Percentiles rank a stretch among this genome's conserved stretches.
Conservation (phyloP, 1,139 yeast species). For the Diutina rugosa region DNA sequence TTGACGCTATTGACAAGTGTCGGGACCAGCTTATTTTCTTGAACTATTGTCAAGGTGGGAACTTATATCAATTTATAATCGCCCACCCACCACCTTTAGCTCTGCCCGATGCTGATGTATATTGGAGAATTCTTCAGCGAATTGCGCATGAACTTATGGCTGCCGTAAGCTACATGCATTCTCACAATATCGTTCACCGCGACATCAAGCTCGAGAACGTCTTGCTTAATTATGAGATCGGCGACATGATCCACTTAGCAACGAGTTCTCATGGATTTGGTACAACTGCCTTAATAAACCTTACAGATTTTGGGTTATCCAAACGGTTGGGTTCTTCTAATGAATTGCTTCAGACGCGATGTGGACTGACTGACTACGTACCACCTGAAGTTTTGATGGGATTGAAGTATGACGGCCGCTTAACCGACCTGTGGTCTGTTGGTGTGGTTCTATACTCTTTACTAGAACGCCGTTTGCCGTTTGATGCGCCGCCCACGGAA, state of each 20-base stretch:
- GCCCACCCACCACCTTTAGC: slow-evolving; percentile 12
- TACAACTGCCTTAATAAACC: slow-evolving; percentile 14
- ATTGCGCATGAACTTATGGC: slow-evolving; percentile 55
- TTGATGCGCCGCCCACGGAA: slow-evolving; percentile 50
- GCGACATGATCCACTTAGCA: not conserved
- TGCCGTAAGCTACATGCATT: slow-evolving; percentile 68
- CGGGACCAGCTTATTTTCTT: slow-evolving; percentile 42
- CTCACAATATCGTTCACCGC: slow-evolving; percentile 59
- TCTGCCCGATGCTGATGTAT: slow-evolving; percentile 15
- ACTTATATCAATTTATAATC: slow-evolving; percentile 52
- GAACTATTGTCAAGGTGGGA: slow-evolving; percentile 78
- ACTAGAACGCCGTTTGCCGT: slow-evolving; percentile 77
- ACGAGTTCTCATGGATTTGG: slow-evolving; percentile 25
- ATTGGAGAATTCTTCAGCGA: slow-evolving; percentile 39
- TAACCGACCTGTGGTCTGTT: slow-evolving; percentile 87
- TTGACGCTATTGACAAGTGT: slow-evolving; percentile 13
- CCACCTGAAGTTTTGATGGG: slow-evolving; percentile 91
- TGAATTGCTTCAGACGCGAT: slow-evolving; percentile 66
- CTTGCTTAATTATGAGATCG: slow-evolving; percentile 27
- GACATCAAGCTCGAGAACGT: slow-evolving; percentile 82
- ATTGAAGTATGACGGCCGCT: slow-evolving; percentile 75
- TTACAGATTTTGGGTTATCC: slow-evolving; percentile 86
- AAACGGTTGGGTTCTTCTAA: slow-evolving; percentile 44
- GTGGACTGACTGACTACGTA: slow-evolving; percentile 94
- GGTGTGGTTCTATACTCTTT: slow-evolving; percentile 83